Base-by-base conservation (phyloP, 2,329 filamentous ascomycete genomes). In the Verticillium nonalfalfae region DNA sequence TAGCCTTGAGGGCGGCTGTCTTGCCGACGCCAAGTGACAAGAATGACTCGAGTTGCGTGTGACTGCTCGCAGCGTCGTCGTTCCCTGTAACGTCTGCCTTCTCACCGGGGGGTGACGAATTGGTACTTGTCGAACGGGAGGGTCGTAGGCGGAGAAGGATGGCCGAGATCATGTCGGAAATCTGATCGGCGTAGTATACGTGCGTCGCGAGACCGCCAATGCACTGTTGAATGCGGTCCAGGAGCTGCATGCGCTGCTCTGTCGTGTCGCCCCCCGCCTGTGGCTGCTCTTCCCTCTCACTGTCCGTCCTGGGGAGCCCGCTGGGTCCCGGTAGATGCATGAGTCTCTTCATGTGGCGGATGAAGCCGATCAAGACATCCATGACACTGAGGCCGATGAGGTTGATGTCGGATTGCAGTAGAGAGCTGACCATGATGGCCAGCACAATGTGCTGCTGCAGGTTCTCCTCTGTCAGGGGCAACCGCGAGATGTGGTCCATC, bases 301-400 rank as follows among this genome's bases (percentile, higher is more conserved):
- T 68, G 3, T 75, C 71, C 10, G 68, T 71, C 58, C 73, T 71
- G 50, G 75, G 75, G 34, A 74, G 74, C 55, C 72, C 71, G 26
- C 66, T 67, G 40, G 75, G 77, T 13, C 45, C 45, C 7, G 78
- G 78, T 62, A 91, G 81, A 68, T 91, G 90, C 14, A 97, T 81
- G 9, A 96, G 79, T 68, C 87, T 84, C 67, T 92, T 85, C 71
- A 94, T 90, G 71, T 96, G 92, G 66, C 91, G 89, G 65, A 97
- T 85, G 14, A 99, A 81, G 1, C 92, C 90, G 14, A 96, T 81
- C 34, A 98, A 79, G 18, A 98, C 88, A 72, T 99, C 95, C 88
- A 98, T 98, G 59, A 98, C 90, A 72, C 93, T 97, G 56, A 99
- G 80, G 1, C 95, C 95, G 64, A 99, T 97, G 71, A 98, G 82